Base-by-base conservation (phyloP, 1,284 basidiomycete genomes). In the Tremellales sp. region DNA sequence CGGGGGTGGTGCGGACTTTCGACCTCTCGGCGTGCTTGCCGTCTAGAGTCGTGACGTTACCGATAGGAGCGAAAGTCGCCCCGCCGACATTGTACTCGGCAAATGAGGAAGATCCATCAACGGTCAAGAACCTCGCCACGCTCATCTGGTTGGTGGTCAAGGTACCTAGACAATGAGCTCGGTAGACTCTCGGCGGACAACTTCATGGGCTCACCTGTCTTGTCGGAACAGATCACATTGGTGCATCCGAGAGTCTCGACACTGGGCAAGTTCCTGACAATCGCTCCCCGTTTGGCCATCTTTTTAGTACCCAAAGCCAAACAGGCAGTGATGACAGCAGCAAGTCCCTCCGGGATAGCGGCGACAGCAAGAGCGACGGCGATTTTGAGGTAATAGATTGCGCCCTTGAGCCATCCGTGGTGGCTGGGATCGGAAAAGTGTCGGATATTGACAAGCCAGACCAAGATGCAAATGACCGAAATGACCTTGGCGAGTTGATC, bases 361-460 rank as follows among this genome's bases (percentile, higher is more conserved):
- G 93, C 92, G 40, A 97, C 92, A 15, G 93, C 92, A 31, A 97
- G 79, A 3, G 93, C 90, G 40, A 97, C 93, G 29, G 92, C 93
- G 64, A 97, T 96, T 78, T 96, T 97, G 81, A 97, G 89, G 75
- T 97, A 97, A 74, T 96, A 96, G 54, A 97, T 82, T 0, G 92
- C 92, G 36, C 92, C 92, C 72, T 91, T 90, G 62, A 96, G 77
- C 51, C 78, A 83, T 49, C 91, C 88, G 61, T 87, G 87, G 70
- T 96, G 92, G 21, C 86, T 81, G 11, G 91, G 89, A 66, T 97
- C 92, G 80, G 82, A 85, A 73, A 96, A 97, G 75, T 96, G 89
- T 45, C 87, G 83, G 62, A 91, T 81, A 75, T 97, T 96, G 76
- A 97, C 86, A 54, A 96, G 78, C 92, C 92, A 96, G 61, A 96